These are phyloP conservation scores for Gentiana straminea DNA, from an alignment of 257 asterid genomes.

Conservation along the genomic window DNA sequence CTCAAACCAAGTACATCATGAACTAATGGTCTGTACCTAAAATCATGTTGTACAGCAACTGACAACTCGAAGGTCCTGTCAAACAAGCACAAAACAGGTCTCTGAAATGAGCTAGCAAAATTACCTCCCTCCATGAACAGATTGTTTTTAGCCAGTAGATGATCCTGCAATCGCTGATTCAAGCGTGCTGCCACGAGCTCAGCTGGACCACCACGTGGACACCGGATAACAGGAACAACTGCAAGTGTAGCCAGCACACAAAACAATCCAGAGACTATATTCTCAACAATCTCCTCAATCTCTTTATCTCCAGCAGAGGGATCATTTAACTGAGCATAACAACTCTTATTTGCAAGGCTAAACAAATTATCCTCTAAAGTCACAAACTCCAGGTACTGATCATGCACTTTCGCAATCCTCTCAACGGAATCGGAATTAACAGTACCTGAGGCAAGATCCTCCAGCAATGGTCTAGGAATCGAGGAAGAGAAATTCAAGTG, in stretches of 20 bases:
- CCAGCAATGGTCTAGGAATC: slow-evolving; percentile 80
- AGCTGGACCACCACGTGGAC: slow-evolving; percentile 97
- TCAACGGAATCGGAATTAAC: slow-evolving; percentile 72
- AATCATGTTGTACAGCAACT: slow-evolving; percentile 84
- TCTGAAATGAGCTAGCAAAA: slow-evolving; percentile 75
- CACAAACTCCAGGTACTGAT: slow-evolving; percentile 89
- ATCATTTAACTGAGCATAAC: slow-evolving; percentile 89
- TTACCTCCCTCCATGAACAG: slow-evolving; percentile 71
- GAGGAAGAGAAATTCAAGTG: slow-evolving; percentile 94
- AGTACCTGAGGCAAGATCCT: slow-evolving; percentile 86
- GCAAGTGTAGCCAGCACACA: slow-evolving; percentile 96
- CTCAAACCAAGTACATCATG: slow-evolving; percentile 94
- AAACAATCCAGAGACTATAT: slow-evolving; percentile 74
- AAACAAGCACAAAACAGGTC: slow-evolving; percentile 85
- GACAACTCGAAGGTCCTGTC: slow-evolving; percentile 92
- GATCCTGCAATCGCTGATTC: slow-evolving; percentile 88
- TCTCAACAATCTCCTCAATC: slow-evolving; percentile 72
- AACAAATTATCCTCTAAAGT: slow-evolving; percentile 81
- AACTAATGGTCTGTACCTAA: slow-evolving; percentile 90
- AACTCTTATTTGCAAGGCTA: slow-evolving; percentile 76
- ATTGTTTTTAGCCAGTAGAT: slow-evolving; percentile 78
- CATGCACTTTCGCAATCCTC: slow-evolving; percentile 85
- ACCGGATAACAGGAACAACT: slow-evolving; percentile 88
- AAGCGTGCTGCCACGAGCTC: slow-evolving; percentile 90
- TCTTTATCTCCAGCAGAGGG: slow-evolving; percentile 93